Evolutionary conservation across 192 early-diverging fungal genomes (phyloP).

Genomic region (Coemansia umbellata): DNA sequence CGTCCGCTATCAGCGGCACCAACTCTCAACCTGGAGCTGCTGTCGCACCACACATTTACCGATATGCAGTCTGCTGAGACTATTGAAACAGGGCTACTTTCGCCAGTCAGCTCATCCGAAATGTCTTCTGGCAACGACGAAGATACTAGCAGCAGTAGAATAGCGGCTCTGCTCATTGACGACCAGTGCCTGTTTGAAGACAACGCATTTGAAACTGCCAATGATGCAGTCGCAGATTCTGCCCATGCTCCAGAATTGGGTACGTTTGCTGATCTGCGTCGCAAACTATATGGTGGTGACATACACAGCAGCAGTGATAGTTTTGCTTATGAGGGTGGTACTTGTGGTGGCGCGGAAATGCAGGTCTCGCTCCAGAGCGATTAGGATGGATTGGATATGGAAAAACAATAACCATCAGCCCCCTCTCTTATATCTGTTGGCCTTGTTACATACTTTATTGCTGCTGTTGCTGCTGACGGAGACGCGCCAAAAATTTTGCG

Average conservation of each 20-base stretch:
- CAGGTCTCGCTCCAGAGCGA: too few species aligned
- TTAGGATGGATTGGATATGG: too few species aligned
- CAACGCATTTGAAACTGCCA: slow-evolving; percentile 7
- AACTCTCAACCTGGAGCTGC: slow-evolving; percentile 15
- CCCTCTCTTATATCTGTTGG: too few species aligned
- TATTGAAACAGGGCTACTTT: slow-evolving; percentile 15
- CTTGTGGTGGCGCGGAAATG: too few species aligned
- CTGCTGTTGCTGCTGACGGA: too few species aligned
- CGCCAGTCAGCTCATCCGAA: slow-evolving; percentile 10
- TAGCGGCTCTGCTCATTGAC: not conserved
- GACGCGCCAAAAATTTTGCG: too few species aligned
- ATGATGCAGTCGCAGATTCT: slow-evolving; percentile 13
- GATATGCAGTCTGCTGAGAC: not conserved
- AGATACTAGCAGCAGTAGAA: not conserved
- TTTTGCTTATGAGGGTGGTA: too few species aligned
- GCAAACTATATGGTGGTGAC: slow-evolving; percentile 43
- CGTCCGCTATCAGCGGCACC: slow-evolving; percentile 45
- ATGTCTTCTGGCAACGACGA: not conserved
- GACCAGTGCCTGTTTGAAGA: slow-evolving; percentile 1
- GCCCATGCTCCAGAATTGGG: slow-evolving; percentile 11
- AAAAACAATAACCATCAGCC: too few species aligned
- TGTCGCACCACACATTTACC: not conserved
- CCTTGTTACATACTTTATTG: too few species aligned
- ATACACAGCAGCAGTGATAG: too few species aligned
- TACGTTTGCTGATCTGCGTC: slow-evolving; percentile 47